Percentiles rank a stretch among this genome's conserved stretches.
These are phyloP conservation scores for Blastobotrys aristatus DNA, from an alignment of 1,139 yeast genomes.

Conservation along the genomic window DNA sequence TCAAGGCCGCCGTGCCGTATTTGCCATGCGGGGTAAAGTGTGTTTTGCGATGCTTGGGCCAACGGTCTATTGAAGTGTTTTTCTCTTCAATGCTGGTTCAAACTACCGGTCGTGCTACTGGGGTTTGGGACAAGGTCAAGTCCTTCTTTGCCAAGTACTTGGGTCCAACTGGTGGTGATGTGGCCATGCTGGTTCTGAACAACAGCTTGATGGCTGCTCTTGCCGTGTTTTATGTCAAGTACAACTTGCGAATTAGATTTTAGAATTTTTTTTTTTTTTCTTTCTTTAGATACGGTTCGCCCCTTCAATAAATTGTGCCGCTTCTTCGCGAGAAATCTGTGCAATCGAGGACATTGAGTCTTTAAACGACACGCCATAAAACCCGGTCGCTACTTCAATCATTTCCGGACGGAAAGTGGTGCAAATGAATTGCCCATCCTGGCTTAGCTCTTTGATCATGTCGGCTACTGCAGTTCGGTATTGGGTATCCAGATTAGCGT, in stretches of 20 bases:
- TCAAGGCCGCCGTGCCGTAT: conserved; percentile 23
- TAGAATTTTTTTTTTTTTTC: conserved; percentile 2
- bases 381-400: conserved; percentile 79
- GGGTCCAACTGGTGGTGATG: conserved; percentile 24
- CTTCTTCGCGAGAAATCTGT: conserved; percentile 66
- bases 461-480: conserved; percentile 85
- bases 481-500: conserved; percentile 91
- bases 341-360: conserved; percentile 78
- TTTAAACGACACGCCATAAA: conserved; percentile 80
- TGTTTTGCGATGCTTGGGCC: conserved; percentile 28
- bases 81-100: conserved; percentile 26
- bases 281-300: conserved; percentile 8
- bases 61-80: conserved; percentile 31
- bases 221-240: conserved; percentile 22
- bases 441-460: conserved; percentile 61
- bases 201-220: conserved; percentile 23
- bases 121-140: conserved; percentile 17
- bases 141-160: conserved; percentile 8
- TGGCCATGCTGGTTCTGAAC: conserved; percentile 18
- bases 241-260: conserved; percentile 19
- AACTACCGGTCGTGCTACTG: conserved; percentile 15
- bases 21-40: conserved; percentile 24
- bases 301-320: conserved; percentile 72
- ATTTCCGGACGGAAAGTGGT: conserved; percentile 95
- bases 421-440: conserved; percentile 72